Base-by-base conservation (phyloP, 345 rosid genomes). In the Acer yangbiense region DNA sequence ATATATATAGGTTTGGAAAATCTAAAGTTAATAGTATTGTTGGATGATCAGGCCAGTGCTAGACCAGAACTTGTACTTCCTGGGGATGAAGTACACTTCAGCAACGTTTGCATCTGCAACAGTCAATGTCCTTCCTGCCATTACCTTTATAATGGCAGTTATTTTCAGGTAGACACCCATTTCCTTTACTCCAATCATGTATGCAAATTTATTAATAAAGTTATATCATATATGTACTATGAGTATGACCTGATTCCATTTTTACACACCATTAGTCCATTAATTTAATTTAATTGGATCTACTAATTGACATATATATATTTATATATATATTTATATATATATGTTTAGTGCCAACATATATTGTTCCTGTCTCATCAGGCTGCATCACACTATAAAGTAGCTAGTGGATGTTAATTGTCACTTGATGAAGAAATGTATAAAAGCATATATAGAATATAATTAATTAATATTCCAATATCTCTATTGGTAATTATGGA, bases 81-180 rank as follows among this genome's bases (percentile, higher is more conserved):
- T 90, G 71, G 99, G 99, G 52, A 85, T 95, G 98, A 88, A 93
- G 83, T 81, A 83, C 85, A 93, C 99, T 21, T 86, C 97, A 0
- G 98, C 99, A 61, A 96, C 99, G 43, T 93, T 90, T 77, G 81
- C 93, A 71, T 88, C 97, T 0, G 94, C 97, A 14, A 79, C 83
- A 14, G 77, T 83, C 78, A 96, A 93, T 77, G 76, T 88, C 83
- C 96, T 96, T 74, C 98, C 99, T 0, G 99, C 99, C 46, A 29
- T 93, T 57, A 94, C 99, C 65, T 92, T 96, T 82, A 80, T 92
- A 39, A 27, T 96, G 93, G 98, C 99, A 7, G 76, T 95, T 77
- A 85, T 91, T 80, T 93, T 93, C 97, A 87, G 98, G 97, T 93
- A 44, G 10, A 18, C 64, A 60, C 3, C 50, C 13, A 46, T 46